These are phyloP conservation scores for Phytopythium oedochilum DNA, from an alignment of 352 stramenopile species.

Conservation along the genomic window DNA sequence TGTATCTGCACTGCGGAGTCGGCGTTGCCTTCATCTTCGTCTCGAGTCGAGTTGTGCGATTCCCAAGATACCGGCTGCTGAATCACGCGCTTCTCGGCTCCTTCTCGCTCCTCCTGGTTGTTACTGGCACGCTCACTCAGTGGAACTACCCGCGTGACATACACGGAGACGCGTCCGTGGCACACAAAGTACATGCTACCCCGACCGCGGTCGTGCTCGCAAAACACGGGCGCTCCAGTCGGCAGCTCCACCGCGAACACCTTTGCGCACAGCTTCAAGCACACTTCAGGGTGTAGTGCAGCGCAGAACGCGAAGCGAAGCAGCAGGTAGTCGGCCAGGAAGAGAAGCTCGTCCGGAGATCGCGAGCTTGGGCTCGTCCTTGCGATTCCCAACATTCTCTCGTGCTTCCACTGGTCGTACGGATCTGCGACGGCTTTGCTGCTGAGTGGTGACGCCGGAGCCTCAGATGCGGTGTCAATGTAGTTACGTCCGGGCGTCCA, in stretches of 20 bases:
- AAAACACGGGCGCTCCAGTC: slow-evolving; percentile 3
- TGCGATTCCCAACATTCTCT: slow-evolving; percentile 22
- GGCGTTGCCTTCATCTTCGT: background rate
- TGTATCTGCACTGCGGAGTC: background rate
- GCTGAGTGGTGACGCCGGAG: background rate
- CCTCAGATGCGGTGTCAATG: background rate
- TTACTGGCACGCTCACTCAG: background rate
- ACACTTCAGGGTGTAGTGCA: slow-evolving; percentile 25
- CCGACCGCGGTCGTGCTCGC: slow-evolving; percentile 7
- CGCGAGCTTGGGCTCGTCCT: slow-evolving; percentile 10
- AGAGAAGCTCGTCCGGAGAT: slow-evolving; percentile 30
- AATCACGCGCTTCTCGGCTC: background rate
- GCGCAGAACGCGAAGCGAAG: slow-evolving; percentile 35
- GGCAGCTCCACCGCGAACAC: slow-evolving; percentile 8
- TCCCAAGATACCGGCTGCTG: background rate
- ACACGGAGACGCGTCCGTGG: background rate
- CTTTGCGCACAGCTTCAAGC: slow-evolving; percentile 24
- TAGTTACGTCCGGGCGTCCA: background rate
- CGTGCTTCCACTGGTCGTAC: background rate
- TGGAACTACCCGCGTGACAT: background rate
- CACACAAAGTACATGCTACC: slow-evolving; percentile 4
- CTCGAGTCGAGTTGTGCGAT: background rate
- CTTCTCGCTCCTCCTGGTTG: background rate
- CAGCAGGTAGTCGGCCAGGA: slow-evolving; percentile 40
- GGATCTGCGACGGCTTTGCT: background rate